Evolutionary conservation across 805 yeast genomes (phyloP).

Genomic region (Babjeviella inositovora): DNA sequence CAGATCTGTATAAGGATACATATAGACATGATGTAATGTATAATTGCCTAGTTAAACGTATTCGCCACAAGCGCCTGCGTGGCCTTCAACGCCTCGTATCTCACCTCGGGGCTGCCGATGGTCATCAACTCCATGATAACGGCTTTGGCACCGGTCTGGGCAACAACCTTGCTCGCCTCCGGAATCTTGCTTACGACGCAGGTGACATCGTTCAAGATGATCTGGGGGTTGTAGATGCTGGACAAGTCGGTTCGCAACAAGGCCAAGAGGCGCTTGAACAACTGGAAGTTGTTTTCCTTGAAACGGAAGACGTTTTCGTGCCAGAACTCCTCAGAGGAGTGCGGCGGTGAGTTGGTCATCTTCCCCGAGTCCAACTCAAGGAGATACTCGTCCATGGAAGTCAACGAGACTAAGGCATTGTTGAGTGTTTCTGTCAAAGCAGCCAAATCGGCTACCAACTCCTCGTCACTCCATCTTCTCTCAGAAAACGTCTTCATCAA

Average conservation of each 20-base stretch:
- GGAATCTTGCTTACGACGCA: slow-evolving; percentile 46
- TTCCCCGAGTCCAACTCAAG: slow-evolving; percentile 70
- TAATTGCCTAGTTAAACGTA: slow-evolving; percentile 24
- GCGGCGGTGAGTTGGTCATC: slow-evolving; percentile 86
- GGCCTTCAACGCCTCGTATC: slow-evolving; percentile 88
- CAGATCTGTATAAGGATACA: no score
- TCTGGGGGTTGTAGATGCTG: slow-evolving; percentile 3
- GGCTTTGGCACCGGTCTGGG: slow-evolving; percentile 48
- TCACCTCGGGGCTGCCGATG: slow-evolving; percentile 70
- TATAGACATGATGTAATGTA: no score
- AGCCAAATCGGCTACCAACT: slow-evolving; percentile 59
- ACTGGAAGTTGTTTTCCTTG: slow-evolving; percentile 62
- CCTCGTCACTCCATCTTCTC: slow-evolving; percentile 92
- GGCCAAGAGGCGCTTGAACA: slow-evolving; percentile 44
- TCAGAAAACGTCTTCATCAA: slow-evolving; percentile 55
- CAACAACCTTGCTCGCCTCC: slow-evolving; percentile 37
- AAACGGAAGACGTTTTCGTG: slow-evolving; percentile 63
- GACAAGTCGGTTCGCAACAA: slow-evolving; percentile 25
- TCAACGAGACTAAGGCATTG: slow-evolving; percentile 60
- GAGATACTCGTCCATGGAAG: slow-evolving; percentile 85
- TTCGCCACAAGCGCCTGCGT: slow-evolving; percentile 90
- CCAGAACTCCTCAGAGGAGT: slow-evolving; percentile 82
- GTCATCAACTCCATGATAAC: slow-evolving; percentile 76
- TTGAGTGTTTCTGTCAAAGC: slow-evolving; percentile 42
- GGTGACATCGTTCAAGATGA: slow-evolving; percentile 53